Conservation (phyloP, 805 yeast species). For the Ogataea methylovora region DNA sequence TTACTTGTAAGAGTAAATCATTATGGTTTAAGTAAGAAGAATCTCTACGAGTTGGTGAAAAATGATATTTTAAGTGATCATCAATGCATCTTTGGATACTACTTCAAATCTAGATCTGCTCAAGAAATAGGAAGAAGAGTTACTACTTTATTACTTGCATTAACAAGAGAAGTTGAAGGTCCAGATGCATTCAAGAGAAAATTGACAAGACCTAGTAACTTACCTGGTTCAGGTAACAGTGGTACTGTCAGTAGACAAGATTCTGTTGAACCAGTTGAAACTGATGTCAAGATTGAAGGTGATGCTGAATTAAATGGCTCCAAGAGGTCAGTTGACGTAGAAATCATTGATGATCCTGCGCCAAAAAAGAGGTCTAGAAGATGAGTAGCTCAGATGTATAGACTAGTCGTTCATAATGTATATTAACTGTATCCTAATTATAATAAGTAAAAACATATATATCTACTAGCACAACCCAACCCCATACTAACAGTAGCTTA, state of each 20-base stretch:
- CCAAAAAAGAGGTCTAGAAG: too few relatives aligned
- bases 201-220: slow-evolving; percentile 11
- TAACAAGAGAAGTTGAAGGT: slow-evolving; percentile 64
- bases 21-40: slow-evolving; percentile 54
- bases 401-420: slow-evolving; percentile 2
- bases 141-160: slow-evolving; percentile 57
- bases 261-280: slow-evolving; percentile 18
- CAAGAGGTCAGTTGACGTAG: too few relatives aligned
- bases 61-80: slow-evolving; percentile 54
- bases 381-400: not conserved
- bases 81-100: slow-evolving; percentile 68
- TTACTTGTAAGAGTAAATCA: slow-evolving; percentile 53
- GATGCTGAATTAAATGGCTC: too few relatives aligned
- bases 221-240: slow-evolving; percentile 2
- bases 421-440: too few relatives aligned
- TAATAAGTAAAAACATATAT: too few relatives aligned
- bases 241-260: slow-evolving; percentile 22
- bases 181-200: slow-evolving; percentile 48
- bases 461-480: too few relatives aligned
- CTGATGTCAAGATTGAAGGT: too few relatives aligned
- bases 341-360: too few relatives aligned
- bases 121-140: slow-evolving; percentile 68
- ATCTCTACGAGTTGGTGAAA: slow-evolving; percentile 56
- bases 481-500: too few relatives aligned
- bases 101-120: slow-evolving; percentile 59